Base-by-base conservation (phyloP, 2,329 filamentous ascomycete species). In the Bipolaris zeicola region DNA sequence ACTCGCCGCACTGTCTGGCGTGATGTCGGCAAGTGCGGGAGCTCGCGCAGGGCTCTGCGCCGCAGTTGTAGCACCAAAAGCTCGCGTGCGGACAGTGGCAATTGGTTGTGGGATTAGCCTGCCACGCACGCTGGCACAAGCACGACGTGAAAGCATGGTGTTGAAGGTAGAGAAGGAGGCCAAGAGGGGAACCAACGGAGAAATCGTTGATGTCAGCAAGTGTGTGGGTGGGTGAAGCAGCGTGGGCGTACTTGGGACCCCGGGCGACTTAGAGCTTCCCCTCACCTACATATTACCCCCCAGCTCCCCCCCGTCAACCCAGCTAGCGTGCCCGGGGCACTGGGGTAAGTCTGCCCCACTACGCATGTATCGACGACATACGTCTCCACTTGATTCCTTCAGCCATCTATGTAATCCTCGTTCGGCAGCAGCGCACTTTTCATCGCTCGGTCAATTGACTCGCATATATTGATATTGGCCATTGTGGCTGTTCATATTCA, bases 21-120 rank as follows among this genome's bases (percentile, higher is more conserved):
- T 89, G 81, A 99, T 87, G 78, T 99, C 93, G 75, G 90, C 89
- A 65, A 99, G 85, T 36, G 89, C 87, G n/a, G 95, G 95, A 41
- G 68, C 64, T 55, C 71, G 66, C 43, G 51, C 50, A 48, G 68
- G 63, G 58, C 62, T 53, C 54, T 71, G 71, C 10, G 58, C 58
- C 28, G 65, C 64, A 36, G 70, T 55, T 34, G 63, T 60, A 38
- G 64, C 69, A n/a, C 64, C 44, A 52, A 76, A 75, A 46, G 64
- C 62, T 37, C 73, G 73, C 43, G 68, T 61, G 47, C 52, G 57
- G 52, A 61, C 50, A 43, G 54, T 37, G 18, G 61, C 41, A 18
- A 62, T 49, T 42, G 50, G 55, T 37, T 63, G 57, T 13, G 61
- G 61, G 42, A 69, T 44, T 22, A 69, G 45, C 22, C 63, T 58